Percentiles rank a stretch among this genome's conserved stretches.
phyloP scores from a whole-genome alignment of 257 asterid species.

The Plantago ovata region DNA sequence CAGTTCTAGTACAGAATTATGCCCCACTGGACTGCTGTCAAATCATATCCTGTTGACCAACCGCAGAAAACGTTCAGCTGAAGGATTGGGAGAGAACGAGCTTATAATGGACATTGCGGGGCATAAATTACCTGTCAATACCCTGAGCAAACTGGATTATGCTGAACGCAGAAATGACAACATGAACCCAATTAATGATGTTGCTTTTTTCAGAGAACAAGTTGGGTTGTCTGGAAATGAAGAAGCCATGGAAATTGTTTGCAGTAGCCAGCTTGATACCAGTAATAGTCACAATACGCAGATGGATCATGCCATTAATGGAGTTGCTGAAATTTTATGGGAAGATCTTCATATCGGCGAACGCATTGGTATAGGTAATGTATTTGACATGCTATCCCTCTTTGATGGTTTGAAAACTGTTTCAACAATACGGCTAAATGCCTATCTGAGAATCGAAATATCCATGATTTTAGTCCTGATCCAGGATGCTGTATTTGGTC shows the following conservation, averaged over 20 bases:
- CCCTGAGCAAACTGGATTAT: conserved; percentile 26
- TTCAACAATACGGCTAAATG: neutral
- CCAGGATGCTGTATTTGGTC: conserved; percentile 1
- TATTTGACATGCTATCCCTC: conserved; percentile 12
- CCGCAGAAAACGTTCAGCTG: conserved; percentile 28
- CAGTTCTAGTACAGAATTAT: conserved; percentile 32
- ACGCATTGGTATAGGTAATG: conserved; percentile 92
- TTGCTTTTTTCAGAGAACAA: conserved; percentile 19
- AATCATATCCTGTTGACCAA: conserved; percentile 21
- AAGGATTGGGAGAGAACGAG: conserved; percentile 9
- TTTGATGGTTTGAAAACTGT: conserved; percentile 7
- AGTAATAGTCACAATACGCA: conserved; percentile 39
- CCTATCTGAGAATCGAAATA: neutral
- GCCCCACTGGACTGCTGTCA: conserved; percentile 37
- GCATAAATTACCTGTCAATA: conserved; percentile 14
- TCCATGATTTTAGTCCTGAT: neutral
- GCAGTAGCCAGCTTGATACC: conserved; percentile 35
- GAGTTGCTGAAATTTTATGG: conserved; percentile 92
- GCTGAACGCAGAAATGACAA: conserved; percentile 30
- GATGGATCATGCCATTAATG: conserved; percentile 57
- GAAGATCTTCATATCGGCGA: conserved; percentile 97
- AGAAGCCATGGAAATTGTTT: conserved; percentile 30
- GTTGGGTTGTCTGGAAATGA: conserved; percentile 29
- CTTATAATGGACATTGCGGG: conserved; percentile 1
- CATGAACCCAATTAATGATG: conserved; percentile 26